Conservation (phyloP, 345 rosid species). For the Cardamine occulta region DNA sequence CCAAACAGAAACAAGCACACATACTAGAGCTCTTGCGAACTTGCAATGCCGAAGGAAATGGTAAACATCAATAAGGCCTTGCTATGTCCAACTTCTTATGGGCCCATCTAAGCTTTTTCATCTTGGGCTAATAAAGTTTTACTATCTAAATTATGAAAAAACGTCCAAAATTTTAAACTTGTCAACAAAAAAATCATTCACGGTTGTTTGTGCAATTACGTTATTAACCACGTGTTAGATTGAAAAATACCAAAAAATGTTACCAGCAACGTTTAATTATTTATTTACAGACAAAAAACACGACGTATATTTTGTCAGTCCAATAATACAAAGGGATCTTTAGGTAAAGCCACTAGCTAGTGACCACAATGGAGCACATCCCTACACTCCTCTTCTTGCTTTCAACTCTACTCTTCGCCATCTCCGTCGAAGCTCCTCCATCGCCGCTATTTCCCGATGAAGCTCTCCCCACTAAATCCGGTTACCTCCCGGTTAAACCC, state of each 20-base stretch:
- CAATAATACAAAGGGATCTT: slow-evolving; percentile 29
- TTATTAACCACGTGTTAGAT: slow-evolving; percentile 9
- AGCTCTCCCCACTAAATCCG: slow-evolving; percentile 81
- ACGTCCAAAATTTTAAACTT: not conserved
- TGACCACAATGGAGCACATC: slow-evolving; percentile 30
- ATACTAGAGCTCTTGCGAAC: not conserved
- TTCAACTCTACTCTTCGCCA: slow-evolving; percentile 32
- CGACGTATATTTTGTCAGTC: not conserved
- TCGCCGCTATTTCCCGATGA: slow-evolving; percentile 53
- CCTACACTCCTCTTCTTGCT: slow-evolving; percentile 27
- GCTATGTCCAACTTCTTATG: not conserved
- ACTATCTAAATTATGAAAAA: not conserved
- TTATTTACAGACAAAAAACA: slow-evolving; percentile 24
- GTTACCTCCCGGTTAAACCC: slow-evolving; percentile 69
- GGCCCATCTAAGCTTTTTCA: not conserved
- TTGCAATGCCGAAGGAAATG: not conserved
- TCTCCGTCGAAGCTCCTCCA: slow-evolving; percentile 38
- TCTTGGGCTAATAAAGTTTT: not conserved
- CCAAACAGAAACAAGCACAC: no score
- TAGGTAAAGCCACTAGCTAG: slow-evolving; percentile 19
- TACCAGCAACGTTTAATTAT: slow-evolving; percentile 24
- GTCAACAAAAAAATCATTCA: not conserved
- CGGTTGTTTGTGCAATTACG: not conserved
- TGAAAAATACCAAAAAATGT: not conserved
- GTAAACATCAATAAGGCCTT: not conserved